phyloP scores from a whole-genome alignment of 2,329 filamentous ascomycete genomes.

The Beauveria caledonica region DNA sequence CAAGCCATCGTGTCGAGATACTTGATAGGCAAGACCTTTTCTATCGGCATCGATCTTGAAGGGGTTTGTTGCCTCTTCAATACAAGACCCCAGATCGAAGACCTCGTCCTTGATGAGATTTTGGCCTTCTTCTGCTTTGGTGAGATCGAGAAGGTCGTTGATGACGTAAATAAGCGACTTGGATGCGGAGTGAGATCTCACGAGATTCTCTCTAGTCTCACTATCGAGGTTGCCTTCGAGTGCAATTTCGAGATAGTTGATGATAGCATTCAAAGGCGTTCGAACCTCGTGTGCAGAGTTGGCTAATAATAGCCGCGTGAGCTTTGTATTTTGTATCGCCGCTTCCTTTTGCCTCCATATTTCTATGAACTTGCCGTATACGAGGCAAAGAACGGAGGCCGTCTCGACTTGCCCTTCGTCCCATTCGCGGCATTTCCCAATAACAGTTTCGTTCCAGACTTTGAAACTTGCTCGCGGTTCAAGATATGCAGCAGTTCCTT shows the following conservation, averaged over 20 bases:
- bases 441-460: conserved; percentile 70
- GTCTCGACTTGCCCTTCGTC: conserved; percentile 84
- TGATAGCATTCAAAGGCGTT: conserved; percentile 85
- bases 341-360: conserved; percentile 89
- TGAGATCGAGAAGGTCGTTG: conserved; percentile 82
- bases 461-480: conserved; percentile 76
- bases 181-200: conserved; percentile 80
- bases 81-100: conserved; percentile 62
- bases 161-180: conserved; percentile 92
- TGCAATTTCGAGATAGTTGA: conserved; percentile 89
- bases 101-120: conserved; percentile 71
- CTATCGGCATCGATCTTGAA: conserved; percentile 67
- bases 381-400: conserved; percentile 75
- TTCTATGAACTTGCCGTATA: conserved; percentile 83
- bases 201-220: conserved; percentile 77
- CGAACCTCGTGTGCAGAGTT: conserved; percentile 90
- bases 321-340: conserved; percentile 69
- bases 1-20: conserved; percentile 58
- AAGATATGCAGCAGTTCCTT: conserved; percentile 64
- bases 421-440: conserved; percentile 82
- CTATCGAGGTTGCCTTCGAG: conserved; percentile 70
- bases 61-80: conserved; percentile 68
- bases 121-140: conserved; percentile 78
- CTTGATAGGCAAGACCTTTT: conserved; percentile 64
- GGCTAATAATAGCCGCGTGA: conserved; percentile 70